These are phyloP conservation scores for Coemansia sp. DNA, from an alignment of 192 early-diverging fungal genomes.

Conservation along the genomic window DNA sequence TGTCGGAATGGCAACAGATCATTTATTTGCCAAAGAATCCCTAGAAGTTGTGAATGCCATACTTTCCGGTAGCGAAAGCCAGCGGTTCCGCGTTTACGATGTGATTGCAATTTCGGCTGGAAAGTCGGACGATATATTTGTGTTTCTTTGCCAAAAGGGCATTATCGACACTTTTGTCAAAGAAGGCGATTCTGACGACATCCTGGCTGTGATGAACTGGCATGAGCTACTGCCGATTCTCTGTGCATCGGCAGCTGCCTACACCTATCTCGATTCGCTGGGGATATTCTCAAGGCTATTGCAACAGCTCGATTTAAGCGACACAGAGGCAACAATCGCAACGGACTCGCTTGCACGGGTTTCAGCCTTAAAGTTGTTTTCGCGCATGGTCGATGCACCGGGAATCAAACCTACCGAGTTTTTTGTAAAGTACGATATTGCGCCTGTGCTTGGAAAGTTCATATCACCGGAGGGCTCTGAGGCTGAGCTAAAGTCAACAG, in stretches of 20 bases:
- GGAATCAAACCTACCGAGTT: slow-evolving; percentile 25
- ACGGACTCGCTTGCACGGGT: slow-evolving; percentile 27
- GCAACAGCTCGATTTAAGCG: slow-evolving; percentile 9
- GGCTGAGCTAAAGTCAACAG: slow-evolving; percentile 21
- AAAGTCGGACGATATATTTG: slow-evolving; percentile 25
- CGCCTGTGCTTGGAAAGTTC: slow-evolving; percentile 23
- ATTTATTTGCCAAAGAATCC: slow-evolving; percentile 31
- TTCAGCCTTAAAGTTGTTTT: slow-evolving; percentile 42
- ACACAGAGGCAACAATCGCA: slow-evolving; percentile 15
- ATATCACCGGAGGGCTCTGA: slow-evolving; percentile 11
- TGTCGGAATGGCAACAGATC: slow-evolving; percentile 28
- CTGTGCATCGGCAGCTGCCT: slow-evolving; percentile 20
- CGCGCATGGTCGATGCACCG: slow-evolving; percentile 33
- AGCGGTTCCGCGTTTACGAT: slow-evolving; percentile 52
- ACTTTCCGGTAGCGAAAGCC: slow-evolving; percentile 30
- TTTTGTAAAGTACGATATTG: slow-evolving; percentile 33
- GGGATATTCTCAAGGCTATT: slow-evolving; percentile 35
- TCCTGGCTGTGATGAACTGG: slow-evolving; percentile 41
- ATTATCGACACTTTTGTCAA: slow-evolving; percentile 29
- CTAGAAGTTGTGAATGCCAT: slow-evolving; percentile 13
- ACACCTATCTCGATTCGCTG: slow-evolving; percentile 22
- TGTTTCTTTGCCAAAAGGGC: slow-evolving; percentile 33
- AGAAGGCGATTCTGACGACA: slow-evolving; percentile 31
- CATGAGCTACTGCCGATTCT: slow-evolving; percentile 37
- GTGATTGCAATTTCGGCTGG: slow-evolving; percentile 27